phyloP scores from a whole-genome alignment of 495 filamentous ascomycete species.

The Tuber umbilicatum region DNA sequence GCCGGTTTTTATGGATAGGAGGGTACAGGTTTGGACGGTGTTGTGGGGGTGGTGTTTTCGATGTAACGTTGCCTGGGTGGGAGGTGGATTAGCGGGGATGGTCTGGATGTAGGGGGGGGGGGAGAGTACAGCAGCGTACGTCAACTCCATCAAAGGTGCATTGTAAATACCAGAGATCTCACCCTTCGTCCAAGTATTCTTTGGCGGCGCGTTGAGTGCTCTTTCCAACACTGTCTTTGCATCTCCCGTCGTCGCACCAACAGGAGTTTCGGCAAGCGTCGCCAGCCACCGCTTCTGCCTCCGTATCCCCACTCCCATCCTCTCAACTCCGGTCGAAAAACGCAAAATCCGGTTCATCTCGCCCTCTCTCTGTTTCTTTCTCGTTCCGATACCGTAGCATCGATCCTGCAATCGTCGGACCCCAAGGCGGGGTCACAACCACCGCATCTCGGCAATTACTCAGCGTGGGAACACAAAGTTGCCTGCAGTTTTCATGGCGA shows the following conservation, averaged over 20 bases:
- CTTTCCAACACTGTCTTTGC: not conserved
- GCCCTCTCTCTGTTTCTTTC: not conserved
- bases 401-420: not conserved
- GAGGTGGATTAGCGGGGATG: constrained; percentile 6
- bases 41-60: constrained; percentile 72
- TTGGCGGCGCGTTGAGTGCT: not conserved
- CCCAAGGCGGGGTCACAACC: not conserved
- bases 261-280: not conserved
- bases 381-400: not conserved
- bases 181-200: constrained; percentile 69
- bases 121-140: constrained; percentile 60
- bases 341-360: not conserved
- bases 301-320: not conserved
- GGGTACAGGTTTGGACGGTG: constrained; percentile 77
- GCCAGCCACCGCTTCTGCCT: not conserved
- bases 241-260: not conserved
- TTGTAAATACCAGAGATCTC: constrained; percentile 71
- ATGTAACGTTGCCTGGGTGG: constrained; percentile 60
- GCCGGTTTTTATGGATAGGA: constrained; percentile 94
- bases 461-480: not conserved
- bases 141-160: constrained; percentile 67
- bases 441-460: not conserved
- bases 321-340: not conserved
- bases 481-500: not conserved
- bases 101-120: not conserved